Evolutionary conservation across 495 filamentous ascomycete genomes (phyloP).

Genomic region (Penicillium taxi): DNA sequence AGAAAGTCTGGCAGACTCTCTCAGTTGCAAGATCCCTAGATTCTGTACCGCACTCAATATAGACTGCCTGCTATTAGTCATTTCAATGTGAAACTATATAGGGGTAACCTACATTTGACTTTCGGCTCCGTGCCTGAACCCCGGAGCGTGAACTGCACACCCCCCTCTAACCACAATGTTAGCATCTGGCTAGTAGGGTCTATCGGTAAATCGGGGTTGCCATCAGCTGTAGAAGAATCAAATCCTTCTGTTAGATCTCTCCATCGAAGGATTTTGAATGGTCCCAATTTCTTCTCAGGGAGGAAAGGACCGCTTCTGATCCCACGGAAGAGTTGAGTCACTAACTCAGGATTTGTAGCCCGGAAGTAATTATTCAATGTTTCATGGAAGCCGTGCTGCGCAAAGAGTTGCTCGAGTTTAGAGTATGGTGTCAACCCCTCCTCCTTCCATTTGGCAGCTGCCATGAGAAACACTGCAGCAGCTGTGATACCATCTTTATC

Average conservation of each 20-base stretch:
- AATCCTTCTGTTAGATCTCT: conserved; percentile 60
- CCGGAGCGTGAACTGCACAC: conserved; percentile 57
- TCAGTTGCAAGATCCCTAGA: conserved; percentile 40
- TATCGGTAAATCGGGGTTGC: conserved; percentile 51
- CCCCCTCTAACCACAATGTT: conserved; percentile 54
- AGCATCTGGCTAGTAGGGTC: conserved; percentile 59
- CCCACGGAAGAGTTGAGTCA: conserved; percentile 44
- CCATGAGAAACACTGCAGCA: conserved; percentile 55
- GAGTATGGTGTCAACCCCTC: conserved; percentile 49
- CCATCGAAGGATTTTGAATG: conserved; percentile 51
- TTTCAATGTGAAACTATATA: not conserved
- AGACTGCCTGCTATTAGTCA: conserved; percentile 33
- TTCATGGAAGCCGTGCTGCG: conserved; percentile 56
- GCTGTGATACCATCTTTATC: conserved; percentile 69
- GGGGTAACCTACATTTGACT: conserved; percentile 45
- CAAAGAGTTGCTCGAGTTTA: conserved; percentile 55
- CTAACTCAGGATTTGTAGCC: conserved; percentile 47
- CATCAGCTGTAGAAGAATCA: conserved; percentile 49
- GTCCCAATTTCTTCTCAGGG: conserved; percentile 38
- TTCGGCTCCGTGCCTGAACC: conserved; percentile 67
- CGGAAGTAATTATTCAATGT: conserved; percentile 62
- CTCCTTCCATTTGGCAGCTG: conserved; percentile 44
- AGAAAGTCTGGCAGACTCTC: conserved; percentile 46
- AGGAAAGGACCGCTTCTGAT: conserved; percentile 45
- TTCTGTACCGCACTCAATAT: conserved; percentile 47